These are phyloP conservation scores for Linum trigynum DNA, from an alignment of 345 rosid genomes.

Conservation along the genomic window DNA sequence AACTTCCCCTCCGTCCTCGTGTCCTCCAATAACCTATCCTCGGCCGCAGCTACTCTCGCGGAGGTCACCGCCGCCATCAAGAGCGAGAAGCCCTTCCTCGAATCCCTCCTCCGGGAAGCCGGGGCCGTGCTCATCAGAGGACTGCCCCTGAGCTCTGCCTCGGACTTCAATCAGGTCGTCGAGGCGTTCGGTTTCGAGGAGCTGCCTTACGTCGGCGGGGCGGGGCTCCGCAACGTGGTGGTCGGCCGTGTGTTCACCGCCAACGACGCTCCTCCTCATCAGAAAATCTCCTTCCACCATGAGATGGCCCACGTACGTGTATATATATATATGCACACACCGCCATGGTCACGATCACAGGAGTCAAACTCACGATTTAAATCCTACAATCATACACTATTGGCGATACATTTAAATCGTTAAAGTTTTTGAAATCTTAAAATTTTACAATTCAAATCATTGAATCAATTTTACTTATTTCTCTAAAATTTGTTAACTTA, in stretches of 20 bases:
- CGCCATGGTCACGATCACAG: too few species aligned
- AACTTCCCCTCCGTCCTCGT: conserved; percentile 47
- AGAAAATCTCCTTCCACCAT: conserved; percentile 84
- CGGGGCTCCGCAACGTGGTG: conserved; percentile 67
- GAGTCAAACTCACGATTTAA: too few species aligned
- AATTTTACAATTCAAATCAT: too few species aligned
- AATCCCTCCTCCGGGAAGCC: conserved; percentile 44
- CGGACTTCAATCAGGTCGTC: conserved; percentile 74
- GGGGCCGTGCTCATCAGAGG: conserved; percentile 73
- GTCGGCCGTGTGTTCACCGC: conserved; percentile 85
- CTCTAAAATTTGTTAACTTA: background rate
- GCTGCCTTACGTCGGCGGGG: conserved; percentile 82
- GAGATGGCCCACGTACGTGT: conserved; percentile 90
- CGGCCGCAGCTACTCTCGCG: conserved; percentile 20
- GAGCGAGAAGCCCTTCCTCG: conserved; percentile 40
- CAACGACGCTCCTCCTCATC: conserved; percentile 87
- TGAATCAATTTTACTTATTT: too few species aligned
- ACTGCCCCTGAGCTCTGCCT: conserved; percentile 46
- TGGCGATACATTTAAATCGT: too few species aligned
- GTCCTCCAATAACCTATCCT: conserved; percentile 23
- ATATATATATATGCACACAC: too few species aligned
- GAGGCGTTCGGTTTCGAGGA: conserved; percentile 86
- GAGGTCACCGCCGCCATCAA: conserved; percentile 27
- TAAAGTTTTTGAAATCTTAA: too few species aligned
- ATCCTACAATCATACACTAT: too few species aligned